These are phyloP conservation scores for Trichoderma sp. DNA, from an alignment of 2,329 filamentous ascomycete genomes.

Conservation along the genomic window DNA sequence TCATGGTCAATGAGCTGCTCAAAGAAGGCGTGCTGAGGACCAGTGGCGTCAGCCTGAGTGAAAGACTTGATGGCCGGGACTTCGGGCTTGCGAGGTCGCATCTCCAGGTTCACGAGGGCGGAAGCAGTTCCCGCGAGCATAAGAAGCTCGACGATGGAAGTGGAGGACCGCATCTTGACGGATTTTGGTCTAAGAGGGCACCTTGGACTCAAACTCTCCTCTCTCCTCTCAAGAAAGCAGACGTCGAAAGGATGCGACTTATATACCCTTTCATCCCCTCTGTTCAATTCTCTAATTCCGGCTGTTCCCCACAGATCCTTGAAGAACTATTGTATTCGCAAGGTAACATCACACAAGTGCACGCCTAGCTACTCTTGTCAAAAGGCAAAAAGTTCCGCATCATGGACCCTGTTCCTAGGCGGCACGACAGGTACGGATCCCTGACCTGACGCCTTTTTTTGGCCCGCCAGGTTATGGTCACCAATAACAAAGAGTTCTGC, in stretches of 20 bases:
- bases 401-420: not conserved
- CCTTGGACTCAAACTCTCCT: not conserved
- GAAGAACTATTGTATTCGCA: conserved; percentile 8
- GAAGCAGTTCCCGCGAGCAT: not conserved
- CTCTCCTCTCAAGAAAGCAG: not conserved
- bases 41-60: not conserved
- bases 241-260: not conserved
- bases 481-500: not conserved
- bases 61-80: not conserved
- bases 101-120: not conserved
- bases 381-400: not conserved
- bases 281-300: not conserved
- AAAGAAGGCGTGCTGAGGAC: conserved; percentile 37
- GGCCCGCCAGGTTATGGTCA: not conserved
- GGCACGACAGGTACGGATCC: not conserved
- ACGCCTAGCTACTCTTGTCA: not conserved
- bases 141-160: conserved; percentile 8
- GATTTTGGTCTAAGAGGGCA: not conserved
- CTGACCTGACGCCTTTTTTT: not conserved
- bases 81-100: not conserved
- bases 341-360: conserved; percentile 9
- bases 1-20: conserved; percentile 61
- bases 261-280: not conserved
- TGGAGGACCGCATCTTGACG: conserved; percentile 9
- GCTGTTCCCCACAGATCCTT: not conserved